Percentiles rank a stretch among this genome's conserved stretches.
phyloP scores from a whole-genome alignment of 2,329 filamentous ascomycete genomes.

The Cordyceps sp. region DNA sequence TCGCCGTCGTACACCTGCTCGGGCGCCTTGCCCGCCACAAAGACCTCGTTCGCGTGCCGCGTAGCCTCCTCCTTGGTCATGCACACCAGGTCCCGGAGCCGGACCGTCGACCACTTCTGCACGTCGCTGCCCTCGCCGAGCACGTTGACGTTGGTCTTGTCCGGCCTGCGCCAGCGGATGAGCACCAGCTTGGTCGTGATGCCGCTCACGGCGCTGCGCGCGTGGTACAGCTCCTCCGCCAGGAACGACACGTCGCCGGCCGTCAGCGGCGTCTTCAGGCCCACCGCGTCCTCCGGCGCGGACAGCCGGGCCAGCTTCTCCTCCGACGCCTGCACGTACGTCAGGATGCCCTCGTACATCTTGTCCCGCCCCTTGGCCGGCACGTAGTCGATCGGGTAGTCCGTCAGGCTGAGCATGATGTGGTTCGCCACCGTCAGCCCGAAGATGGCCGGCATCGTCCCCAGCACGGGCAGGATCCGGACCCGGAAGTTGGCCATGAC shows the following conservation, averaged over 20 bases:
- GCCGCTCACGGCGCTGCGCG: conserved; percentile 68
- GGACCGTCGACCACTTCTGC: conserved; percentile 60
- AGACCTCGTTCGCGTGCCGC: conserved; percentile 63
- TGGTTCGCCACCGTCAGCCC: conserved; percentile 86
- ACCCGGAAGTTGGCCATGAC: conserved; percentile 87
- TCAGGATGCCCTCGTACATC: conserved; percentile 75
- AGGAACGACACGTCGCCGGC: conserved; percentile 73
- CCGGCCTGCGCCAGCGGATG: conserved; percentile 62
- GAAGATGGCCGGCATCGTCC: conserved; percentile 95
- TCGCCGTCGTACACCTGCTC: conserved; percentile 60
- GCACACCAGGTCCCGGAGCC: conserved; percentile 58
- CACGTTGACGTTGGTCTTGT: conserved; percentile 34
- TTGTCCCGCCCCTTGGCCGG: conserved; percentile 73
- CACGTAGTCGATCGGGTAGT: conserved; percentile 75
- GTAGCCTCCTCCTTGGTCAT: conserved; percentile 87
- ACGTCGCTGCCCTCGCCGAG: conserved; percentile 51
- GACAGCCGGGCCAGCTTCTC: conserved; percentile 48
- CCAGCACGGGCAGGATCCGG: conserved; percentile 84
- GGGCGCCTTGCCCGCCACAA: conserved; percentile 48
- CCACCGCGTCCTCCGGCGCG: conserved; percentile 28
- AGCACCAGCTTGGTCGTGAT: conserved; percentile 64
- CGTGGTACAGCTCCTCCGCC: conserved; percentile 75
- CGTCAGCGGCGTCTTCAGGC: conserved; percentile 65
- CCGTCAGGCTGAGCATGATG: conserved; percentile 64
- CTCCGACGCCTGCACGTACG: conserved; percentile 58